Evolutionary conservation across 495 filamentous ascomycete genomes (phyloP).

Genomic region (Penicillium macrosclerotiorum): DNA sequence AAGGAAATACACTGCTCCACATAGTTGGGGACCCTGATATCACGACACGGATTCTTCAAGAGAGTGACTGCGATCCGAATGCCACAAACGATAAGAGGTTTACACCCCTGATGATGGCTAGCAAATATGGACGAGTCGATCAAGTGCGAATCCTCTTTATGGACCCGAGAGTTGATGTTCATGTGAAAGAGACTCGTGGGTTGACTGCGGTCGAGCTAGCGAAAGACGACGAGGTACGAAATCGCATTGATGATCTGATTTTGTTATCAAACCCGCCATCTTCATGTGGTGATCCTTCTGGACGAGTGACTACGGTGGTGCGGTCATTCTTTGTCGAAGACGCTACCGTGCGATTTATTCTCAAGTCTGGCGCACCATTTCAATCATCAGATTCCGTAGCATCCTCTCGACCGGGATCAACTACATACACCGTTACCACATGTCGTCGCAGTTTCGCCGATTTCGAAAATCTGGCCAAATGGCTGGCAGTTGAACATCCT

Average conservation of each 20-base stretch:
- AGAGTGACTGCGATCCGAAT: slow-evolving; percentile 91
- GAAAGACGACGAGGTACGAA: slow-evolving; percentile 96
- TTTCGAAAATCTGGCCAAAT: slow-evolving; percentile 85
- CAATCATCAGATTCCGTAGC: slow-evolving; percentile 31
- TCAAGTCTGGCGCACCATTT: slow-evolving; percentile 78
- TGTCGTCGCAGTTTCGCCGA: slow-evolving; percentile 86
- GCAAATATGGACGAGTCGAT: slow-evolving; percentile 94
- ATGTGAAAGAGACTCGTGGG: slow-evolving; percentile 80
- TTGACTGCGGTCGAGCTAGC: slow-evolving; percentile 95
- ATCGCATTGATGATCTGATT: slow-evolving; percentile 90
- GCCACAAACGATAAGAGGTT: slow-evolving; percentile 94
- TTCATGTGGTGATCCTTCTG: slow-evolving; percentile 56
- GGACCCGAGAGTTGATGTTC: slow-evolving; percentile 82
- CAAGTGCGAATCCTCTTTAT: slow-evolving; percentile 85
- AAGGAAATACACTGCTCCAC: slow-evolving; percentile 92
- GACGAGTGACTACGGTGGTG: slow-evolving; percentile 87
- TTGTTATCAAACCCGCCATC: slow-evolving; percentile 66
- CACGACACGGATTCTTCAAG: slow-evolving; percentile 67
- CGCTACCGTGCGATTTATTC: slow-evolving; percentile 84
- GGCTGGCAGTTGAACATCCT: slow-evolving; percentile 88
- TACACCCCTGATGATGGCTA: slow-evolving; percentile 97
- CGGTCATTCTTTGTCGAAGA: slow-evolving; percentile 98
- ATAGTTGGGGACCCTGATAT: slow-evolving; percentile 84
- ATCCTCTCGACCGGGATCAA: slow-evolving; percentile 40
- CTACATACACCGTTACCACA: slow-evolving; percentile 86